A percentile compares a stretch with the other conserved stretches of the same genome.
These are phyloP conservation scores for Straminergon stramineum DNA, from an alignment of 225 moss, liverwort and hornwort genomes.

Conservation along the genomic window DNA sequence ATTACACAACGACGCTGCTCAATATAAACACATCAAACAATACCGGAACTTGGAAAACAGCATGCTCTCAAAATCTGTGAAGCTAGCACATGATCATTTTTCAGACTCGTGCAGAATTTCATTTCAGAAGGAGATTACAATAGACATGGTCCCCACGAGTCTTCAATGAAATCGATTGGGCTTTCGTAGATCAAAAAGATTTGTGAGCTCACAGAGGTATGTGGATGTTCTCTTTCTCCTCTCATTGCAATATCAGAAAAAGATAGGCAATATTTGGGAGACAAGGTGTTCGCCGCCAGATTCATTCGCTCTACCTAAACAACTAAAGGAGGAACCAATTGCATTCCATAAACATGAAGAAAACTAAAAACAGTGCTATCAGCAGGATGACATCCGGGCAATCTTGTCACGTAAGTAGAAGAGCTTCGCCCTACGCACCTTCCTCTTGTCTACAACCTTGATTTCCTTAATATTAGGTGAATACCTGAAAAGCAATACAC, in stretches of 20 bases:
- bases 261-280: not conserved
- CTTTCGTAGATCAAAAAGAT: not conserved
- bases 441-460: constrained; percentile 97
- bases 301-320: constrained; percentile 16
- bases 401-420: constrained; percentile 96
- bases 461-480: constrained; percentile 98
- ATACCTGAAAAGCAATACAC: constrained; percentile 44
- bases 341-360: not conserved
- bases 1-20: not conserved
- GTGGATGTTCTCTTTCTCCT: not conserved
- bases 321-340: constrained; percentile 9
- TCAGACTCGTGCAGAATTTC: not conserved
- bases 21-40: not conserved
- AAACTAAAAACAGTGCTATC: not conserved
- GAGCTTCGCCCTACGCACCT: constrained; percentile 94
- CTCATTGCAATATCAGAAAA: constrained; percentile 4
- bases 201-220: not conserved
- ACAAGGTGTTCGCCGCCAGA: constrained; percentile 11
- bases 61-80: not conserved
- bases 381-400: constrained; percentile 93
- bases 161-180: not conserved
- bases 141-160: not conserved
- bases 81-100: not conserved
- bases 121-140: not conserved
- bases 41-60: not conserved